These are phyloP conservation scores for Mycena crocata DNA, from an alignment of 768 basidiomycete species.

Conservation along the genomic window DNA sequence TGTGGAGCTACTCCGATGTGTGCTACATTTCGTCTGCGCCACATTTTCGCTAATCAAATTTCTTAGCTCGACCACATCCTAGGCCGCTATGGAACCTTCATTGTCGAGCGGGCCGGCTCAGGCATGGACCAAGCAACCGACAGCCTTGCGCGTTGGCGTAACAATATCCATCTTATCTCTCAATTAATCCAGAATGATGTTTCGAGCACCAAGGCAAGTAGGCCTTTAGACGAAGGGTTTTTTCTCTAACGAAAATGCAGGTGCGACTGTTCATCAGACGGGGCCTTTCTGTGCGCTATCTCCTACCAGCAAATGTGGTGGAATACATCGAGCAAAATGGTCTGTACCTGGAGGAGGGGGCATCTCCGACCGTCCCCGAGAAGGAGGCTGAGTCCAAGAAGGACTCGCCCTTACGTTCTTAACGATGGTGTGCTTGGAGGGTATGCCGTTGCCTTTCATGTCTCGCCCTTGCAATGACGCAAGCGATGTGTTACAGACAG, in stretches of 20 bases:
- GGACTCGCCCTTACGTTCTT: conserved; percentile 37
- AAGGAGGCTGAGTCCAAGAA: conserved; percentile 49
- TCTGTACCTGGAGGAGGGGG: conserved; percentile 75
- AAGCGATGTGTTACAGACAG: conserved; percentile 16
- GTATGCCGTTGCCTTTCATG: conserved; percentile 29
- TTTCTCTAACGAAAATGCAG: conserved; percentile 36
- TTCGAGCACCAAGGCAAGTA: conserved; percentile 86
- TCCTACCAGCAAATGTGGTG: conserved; percentile 90
- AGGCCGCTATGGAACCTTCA: conserved; percentile 93
- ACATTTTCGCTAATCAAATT: conserved; percentile 23
- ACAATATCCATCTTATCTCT: conserved; percentile 91
- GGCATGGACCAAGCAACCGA: conserved; percentile 89
- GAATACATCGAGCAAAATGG: conserved; percentile 93
- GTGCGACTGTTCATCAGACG: conserved; percentile 81
- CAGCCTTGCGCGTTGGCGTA: conserved; percentile 77
- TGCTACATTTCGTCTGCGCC: conserved; percentile 46
- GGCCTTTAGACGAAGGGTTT: background rate
- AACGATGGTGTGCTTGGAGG: conserved; percentile 21
- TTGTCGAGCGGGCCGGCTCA: conserved; percentile 94
- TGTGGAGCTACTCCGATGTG: conserved; percentile 96
- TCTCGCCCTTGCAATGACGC: conserved; percentile 14
- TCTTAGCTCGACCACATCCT: conserved; percentile 93
- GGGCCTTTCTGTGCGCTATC: conserved; percentile 87
- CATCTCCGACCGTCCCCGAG: conserved; percentile 34
- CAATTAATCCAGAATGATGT: conserved; percentile 98